Conservation (phyloP, 1,284 basidiomycete species). For the Phellopilus nigrolimitatus region DNA sequence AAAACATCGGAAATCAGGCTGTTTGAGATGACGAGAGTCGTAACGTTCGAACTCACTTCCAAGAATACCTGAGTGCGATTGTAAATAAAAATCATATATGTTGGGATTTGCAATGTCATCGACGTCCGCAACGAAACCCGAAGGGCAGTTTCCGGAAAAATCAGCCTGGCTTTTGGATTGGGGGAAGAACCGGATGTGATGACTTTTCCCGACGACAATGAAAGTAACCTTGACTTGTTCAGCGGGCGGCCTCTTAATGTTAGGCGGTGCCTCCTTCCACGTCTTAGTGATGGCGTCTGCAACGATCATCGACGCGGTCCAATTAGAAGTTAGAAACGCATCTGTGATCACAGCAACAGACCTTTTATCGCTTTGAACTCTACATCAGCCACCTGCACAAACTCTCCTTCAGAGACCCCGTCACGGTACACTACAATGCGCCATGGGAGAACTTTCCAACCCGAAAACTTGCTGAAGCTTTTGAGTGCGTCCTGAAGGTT, state of each 20-base stretch:
- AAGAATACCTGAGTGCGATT: slow-evolving; percentile 34
- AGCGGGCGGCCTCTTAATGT: not conserved
- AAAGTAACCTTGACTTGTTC: slow-evolving; percentile 26
- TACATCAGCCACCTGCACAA: slow-evolving; percentile 25
- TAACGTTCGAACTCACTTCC: slow-evolving; percentile 30
- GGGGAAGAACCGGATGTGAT: slow-evolving; percentile 39
- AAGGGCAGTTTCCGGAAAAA: slow-evolving; percentile 29
- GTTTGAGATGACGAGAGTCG: not conserved
- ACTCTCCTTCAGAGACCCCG: slow-evolving; percentile 40
- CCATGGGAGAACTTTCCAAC: slow-evolving; percentile 17
- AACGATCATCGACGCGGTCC: not conserved
- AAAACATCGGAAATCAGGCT: not conserved
- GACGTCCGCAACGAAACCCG: slow-evolving; percentile 32
- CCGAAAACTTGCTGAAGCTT: slow-evolving; percentile 2
- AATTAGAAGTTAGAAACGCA: slow-evolving; percentile 1
- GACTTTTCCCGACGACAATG: slow-evolving; percentile 38
- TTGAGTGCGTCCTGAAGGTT: slow-evolving; percentile 2
- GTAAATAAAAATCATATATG: slow-evolving; percentile 32
- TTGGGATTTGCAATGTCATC: slow-evolving; percentile 22
- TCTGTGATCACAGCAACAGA: slow-evolving; percentile 16
- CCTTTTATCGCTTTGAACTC: slow-evolving; percentile 31
- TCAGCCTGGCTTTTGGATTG: slow-evolving; percentile 22
- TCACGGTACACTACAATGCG: slow-evolving; percentile 34
- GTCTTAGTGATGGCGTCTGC: slow-evolving; percentile 17
- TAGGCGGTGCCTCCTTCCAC: not conserved